Percentiles rank a stretch among this genome's conserved stretches.
Conservation (phyloP, 148 eudicot genomes). For the Linanthus parryae region DNA sequence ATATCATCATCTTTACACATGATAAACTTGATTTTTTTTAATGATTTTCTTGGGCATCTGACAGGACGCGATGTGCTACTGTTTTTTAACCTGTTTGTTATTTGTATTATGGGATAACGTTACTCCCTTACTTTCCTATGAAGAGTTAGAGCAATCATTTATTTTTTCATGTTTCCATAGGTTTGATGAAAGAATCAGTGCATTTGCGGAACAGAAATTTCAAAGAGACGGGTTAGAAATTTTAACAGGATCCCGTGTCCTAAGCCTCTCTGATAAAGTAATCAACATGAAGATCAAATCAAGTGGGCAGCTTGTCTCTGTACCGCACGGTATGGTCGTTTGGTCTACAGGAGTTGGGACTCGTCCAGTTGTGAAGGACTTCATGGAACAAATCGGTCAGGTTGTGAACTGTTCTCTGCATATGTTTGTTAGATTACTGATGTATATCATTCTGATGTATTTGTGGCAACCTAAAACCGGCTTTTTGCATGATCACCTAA, state of each 20-base stretch:
- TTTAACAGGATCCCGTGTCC: constrained; percentile 52
- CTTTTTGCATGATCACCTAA: too few species aligned
- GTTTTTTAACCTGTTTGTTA: too few species aligned
- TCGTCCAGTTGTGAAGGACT: constrained; percentile 60
- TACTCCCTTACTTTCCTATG: too few species aligned
- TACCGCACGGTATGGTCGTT: constrained; percentile 65
- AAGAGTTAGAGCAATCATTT: too few species aligned
- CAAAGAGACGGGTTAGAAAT: constrained; percentile 72
- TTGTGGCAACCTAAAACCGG: too few species aligned
- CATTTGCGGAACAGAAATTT: constrained; percentile 66
- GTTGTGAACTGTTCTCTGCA: constrained; percentile 16
- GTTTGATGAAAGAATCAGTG: constrained; percentile 72
- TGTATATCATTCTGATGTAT: too few species aligned
- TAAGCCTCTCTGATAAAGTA: constrained; percentile 35
- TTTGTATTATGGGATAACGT: too few species aligned
- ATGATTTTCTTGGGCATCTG: too few species aligned
- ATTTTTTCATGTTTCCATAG: constrained; percentile 26
- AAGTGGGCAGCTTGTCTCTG: constrained; percentile 29
- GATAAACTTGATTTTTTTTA: too few species aligned
- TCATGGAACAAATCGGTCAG: constrained; percentile 78
- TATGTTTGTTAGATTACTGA: not conserved
- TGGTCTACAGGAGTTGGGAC: constrained; percentile 82
- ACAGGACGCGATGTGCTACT: too few species aligned
- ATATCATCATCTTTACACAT: too few species aligned
- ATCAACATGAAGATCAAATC: constrained; percentile 44